phyloP scores from a whole-genome alignment of 2,329 filamentous ascomycete species.

The Colletotrichum kahawae region DNA sequence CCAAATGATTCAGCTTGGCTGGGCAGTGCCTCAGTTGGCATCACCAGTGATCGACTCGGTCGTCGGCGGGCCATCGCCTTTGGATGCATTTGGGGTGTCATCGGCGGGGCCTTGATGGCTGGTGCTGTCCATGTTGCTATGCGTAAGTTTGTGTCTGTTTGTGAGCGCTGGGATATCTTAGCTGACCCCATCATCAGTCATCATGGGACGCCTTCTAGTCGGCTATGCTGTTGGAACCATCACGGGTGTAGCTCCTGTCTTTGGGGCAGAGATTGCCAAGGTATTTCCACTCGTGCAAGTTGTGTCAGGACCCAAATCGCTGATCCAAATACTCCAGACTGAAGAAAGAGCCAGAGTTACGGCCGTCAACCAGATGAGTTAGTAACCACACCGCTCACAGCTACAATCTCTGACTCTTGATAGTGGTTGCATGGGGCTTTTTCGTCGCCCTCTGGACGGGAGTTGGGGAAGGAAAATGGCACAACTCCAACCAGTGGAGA shows the following conservation, averaged over 20 bases:
- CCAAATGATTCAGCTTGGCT: conserved; percentile 35
- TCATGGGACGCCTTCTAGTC: conserved; percentile 40
- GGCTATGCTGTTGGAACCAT: conserved; percentile 45
- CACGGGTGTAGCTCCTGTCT: conserved; percentile 44
- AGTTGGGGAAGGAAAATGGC: conserved; percentile 42
- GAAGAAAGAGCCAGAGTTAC: conserved; percentile 43
- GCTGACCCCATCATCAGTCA: conserved; percentile 29
- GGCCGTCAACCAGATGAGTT: conserved; percentile 46
- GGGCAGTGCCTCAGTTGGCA: conserved; percentile 42
- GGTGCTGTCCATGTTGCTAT: conserved; percentile 44
- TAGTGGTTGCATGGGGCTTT: conserved; percentile 47
- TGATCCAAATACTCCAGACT: conserved; percentile 26
- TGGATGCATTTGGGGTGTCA: conserved; percentile 42
- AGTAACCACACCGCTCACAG: too few species aligned
- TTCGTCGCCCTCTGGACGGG: conserved; percentile 45
- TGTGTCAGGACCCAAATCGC: neutral
- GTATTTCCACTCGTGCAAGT: conserved; percentile 16
- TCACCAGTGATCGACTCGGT: conserved; percentile 41
- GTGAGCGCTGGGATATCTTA: too few species aligned
- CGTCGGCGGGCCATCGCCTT: conserved; percentile 44
- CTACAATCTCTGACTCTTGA: neutral
- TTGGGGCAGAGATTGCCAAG: conserved; percentile 46
- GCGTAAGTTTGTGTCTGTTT: conserved; percentile 26
- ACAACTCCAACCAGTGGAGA: conserved; percentile 42
- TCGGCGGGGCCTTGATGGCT: conserved; percentile 44